Conservation (phyloP, 371 early-diverging fungal species). For the Synchytrium microbalum region DNA sequence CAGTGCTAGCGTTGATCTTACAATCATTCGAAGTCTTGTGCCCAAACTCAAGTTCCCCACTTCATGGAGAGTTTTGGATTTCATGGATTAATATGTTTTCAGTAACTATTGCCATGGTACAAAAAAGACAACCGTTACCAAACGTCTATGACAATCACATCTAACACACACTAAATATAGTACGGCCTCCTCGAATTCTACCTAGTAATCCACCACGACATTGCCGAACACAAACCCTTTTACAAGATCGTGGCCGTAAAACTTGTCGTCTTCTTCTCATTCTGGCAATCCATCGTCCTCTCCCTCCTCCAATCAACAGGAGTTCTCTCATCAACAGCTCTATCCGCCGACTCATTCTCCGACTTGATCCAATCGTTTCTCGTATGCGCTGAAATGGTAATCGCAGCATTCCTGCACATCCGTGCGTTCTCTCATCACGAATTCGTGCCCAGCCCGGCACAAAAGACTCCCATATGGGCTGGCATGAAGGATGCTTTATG, state of each 20-base stretch:
- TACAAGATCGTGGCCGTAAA: conserved; percentile 47
- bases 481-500: conserved; percentile 11
- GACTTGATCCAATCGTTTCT: conserved; percentile 49
- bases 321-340: not conserved
- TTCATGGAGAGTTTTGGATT: conserved; percentile 50
- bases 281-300: conserved; percentile 46
- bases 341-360: conserved; percentile 35
- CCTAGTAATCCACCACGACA: conserved; percentile 2
- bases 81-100: conserved; percentile 45
- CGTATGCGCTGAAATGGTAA: conserved; percentile 58
- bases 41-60: conserved; percentile 40
- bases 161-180: conserved; percentile 38
- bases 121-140: not conserved
- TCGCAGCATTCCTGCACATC: conserved; percentile 52
- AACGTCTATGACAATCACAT: conserved; percentile 17
- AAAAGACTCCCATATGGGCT: not conserved
- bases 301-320: conserved; percentile 34
- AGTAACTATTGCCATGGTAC: conserved; percentile 41
- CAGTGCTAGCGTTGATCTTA: conserved; percentile 48
- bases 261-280: conserved; percentile 46
- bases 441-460: conserved; percentile 6
- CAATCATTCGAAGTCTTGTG: conserved; percentile 45
- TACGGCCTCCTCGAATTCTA: conserved; percentile 28
- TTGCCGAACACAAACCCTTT: conserved; percentile 17
- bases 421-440: conserved; percentile 43